Evolutionary conservation across 2,329 filamentous ascomycete genomes (phyloP).

Genomic region (Penicillium nordicum): DNA sequence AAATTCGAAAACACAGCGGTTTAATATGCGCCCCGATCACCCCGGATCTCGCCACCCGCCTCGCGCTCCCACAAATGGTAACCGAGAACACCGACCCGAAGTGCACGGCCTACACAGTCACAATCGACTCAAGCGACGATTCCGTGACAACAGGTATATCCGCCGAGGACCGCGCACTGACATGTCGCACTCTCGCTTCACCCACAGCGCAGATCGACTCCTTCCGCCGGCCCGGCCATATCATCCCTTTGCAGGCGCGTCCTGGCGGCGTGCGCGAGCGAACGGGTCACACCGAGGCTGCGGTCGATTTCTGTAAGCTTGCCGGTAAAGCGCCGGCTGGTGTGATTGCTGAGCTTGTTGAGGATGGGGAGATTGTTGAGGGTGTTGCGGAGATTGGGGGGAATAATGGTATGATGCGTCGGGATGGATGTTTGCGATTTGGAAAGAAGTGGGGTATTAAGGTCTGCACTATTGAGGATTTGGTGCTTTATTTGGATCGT

Average conservation of each 20-base stretch:
- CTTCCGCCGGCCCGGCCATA: slow-evolving; percentile 83
- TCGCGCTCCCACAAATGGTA: slow-evolving; percentile 90
- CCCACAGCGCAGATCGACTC: slow-evolving; percentile 53
- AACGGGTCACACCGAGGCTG: slow-evolving; percentile 88
- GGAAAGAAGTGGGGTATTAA: slow-evolving; percentile 83
- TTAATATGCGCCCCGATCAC: slow-evolving; percentile 85
- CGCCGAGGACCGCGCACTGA: slow-evolving; percentile 79
- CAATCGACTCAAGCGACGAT: slow-evolving; percentile 72
- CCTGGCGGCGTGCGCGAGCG: slow-evolving; percentile 77
- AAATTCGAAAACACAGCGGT: slow-evolving; percentile 51
- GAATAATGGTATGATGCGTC: slow-evolving; percentile 80
- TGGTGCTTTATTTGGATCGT: slow-evolving; percentile 76
- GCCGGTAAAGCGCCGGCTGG: slow-evolving; percentile 72
- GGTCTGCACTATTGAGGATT: slow-evolving; percentile 91
- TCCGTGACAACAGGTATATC: slow-evolving; percentile 84
- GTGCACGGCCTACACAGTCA: slow-evolving; percentile 88
- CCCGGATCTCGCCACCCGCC: slow-evolving; percentile 62
- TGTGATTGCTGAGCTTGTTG: slow-evolving; percentile 88
- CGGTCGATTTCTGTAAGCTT: slow-evolving; percentile 81
- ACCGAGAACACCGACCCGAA: slow-evolving; percentile 74
- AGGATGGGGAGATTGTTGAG: slow-evolving; percentile 70
- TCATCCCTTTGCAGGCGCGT: slow-evolving; percentile 77
- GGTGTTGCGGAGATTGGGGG: slow-evolving; percentile 64
- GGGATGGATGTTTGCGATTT: slow-evolving; percentile 84
- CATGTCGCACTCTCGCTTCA: slow-evolving; percentile 74